These are phyloP conservation scores for Brassica incana DNA, from an alignment of 345 rosid species.

Conservation along the genomic window DNA sequence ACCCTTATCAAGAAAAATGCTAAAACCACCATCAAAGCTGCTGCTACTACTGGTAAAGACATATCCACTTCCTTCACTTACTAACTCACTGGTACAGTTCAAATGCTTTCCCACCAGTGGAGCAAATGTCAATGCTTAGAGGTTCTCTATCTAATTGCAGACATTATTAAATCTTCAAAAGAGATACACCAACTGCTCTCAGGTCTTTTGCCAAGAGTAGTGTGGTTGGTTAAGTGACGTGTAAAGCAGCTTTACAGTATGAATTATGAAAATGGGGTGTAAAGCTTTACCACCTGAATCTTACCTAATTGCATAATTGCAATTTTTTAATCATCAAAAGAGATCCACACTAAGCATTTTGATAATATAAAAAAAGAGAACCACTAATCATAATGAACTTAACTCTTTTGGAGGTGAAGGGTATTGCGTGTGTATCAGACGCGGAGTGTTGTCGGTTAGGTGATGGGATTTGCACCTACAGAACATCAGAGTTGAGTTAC, in stretches of 20 bases:
- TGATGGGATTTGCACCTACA: too few species aligned
- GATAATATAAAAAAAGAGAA: not conserved
- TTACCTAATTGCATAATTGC: too few species aligned
- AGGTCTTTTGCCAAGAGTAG: not conserved
- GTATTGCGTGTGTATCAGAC: too few species aligned
- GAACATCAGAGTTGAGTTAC: too few species aligned
- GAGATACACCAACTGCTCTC: not conserved
- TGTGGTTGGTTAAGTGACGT: not conserved
- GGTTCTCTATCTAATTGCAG: too few species aligned
- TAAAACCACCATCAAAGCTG: not conserved
- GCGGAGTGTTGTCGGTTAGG: too few species aligned
- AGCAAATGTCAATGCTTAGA: too few species aligned
- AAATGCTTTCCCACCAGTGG: too few species aligned
- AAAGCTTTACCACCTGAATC: not conserved
- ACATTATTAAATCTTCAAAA: not conserved
- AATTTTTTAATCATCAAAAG: not conserved
- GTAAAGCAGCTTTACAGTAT: not conserved
- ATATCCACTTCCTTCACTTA: not conserved
- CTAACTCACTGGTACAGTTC: not conserved
- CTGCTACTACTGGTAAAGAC: not conserved
- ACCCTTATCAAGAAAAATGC: not conserved
- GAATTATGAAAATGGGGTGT: not conserved
- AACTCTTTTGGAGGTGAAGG: not conserved
- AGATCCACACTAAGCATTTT: not conserved
- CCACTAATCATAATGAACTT: not conserved